Base-by-base conservation (phyloP, 75 land plant species). In the Ceratopteris richardii region DNA sequence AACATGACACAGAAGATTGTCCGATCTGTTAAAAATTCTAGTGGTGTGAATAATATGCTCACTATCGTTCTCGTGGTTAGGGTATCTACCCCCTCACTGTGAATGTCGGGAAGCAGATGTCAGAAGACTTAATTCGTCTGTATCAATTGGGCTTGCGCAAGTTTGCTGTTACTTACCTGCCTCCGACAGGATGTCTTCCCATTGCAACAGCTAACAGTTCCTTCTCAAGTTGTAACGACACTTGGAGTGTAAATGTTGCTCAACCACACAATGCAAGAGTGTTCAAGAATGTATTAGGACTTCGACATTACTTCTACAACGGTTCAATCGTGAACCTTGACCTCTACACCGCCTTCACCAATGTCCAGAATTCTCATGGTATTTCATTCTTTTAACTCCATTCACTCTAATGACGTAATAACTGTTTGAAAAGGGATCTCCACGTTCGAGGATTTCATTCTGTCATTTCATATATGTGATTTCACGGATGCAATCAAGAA, bases 131-230 rank as follows among this genome's bases (percentile, higher is more conserved):
- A 20, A 21, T 54, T 22, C 48, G 67, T 11, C 22, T 81, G n/a
- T 48, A 66, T 27, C 4, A 19, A 10, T 0, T 74, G 23, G 84
- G 84, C 19, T 61, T 74, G 37, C 64, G 44, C 31, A 69, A 64
- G n/a, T 59, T 77, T 20, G 70, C 51, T 0, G 74, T 81, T 31
- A 53, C 67, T 0, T 29, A 63, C 1, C 26, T 81, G 14, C 54
- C 57, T 47, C 77, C 81, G 3, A 1, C 74, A 17, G 84, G 77
- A 1, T 81, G 84, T 36, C 54, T 81, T 13, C 84, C 84, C 0
- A 2, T 21, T 22, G 40, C 16, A 19, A 81, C 84, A 1, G 12
- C 17, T 11, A 40, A 40, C 42, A 40, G 9, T 40, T 10, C 13
- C 9, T 40, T 40, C 42, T 3, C 5, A 11, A 44, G 4, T 4